Evolutionary conservation across 148 eudicot species (phyloP).

Genomic region (Selenicereus undatus): DNA sequence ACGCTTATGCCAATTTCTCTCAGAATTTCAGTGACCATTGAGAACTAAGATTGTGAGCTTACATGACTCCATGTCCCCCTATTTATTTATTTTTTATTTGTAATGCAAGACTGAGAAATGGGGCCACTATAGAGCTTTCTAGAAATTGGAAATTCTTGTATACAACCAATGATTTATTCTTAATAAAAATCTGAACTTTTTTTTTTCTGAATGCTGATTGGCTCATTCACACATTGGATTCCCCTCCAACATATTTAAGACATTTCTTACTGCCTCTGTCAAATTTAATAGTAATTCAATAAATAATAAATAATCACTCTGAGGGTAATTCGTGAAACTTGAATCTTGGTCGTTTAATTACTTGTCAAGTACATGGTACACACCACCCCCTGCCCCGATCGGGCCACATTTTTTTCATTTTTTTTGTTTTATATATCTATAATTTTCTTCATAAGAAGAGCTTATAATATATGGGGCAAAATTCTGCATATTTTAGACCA

Average conservation of each 20-base stretch:
- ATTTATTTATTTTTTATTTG: no score
- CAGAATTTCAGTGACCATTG: no score
- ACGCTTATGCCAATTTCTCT: no score
- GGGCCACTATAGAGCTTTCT: background rate
- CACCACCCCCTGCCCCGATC: background rate
- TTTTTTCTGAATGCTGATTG: background rate
- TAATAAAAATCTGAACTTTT: background rate
- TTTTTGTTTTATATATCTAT: background rate
- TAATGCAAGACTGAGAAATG: no score
- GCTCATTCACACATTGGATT: background rate
- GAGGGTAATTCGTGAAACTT: background rate
- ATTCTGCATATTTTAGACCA: no score
- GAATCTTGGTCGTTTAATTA: slow-evolving; percentile 4
- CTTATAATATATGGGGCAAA: background rate
- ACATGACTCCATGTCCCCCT: no score
- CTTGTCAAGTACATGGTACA: background rate
- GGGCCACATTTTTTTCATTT: background rate
- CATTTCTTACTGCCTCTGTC: background rate
- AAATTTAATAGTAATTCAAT: background rate
- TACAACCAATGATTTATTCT: background rate
- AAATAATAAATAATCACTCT: background rate
- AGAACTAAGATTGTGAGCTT: no score
- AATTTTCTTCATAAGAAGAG: background rate
- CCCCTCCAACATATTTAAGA: background rate
- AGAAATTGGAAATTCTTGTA: background rate